Conservation (phyloP, 2,329 filamentous ascomycete species). For the Ophiostoma sp. region DNA sequence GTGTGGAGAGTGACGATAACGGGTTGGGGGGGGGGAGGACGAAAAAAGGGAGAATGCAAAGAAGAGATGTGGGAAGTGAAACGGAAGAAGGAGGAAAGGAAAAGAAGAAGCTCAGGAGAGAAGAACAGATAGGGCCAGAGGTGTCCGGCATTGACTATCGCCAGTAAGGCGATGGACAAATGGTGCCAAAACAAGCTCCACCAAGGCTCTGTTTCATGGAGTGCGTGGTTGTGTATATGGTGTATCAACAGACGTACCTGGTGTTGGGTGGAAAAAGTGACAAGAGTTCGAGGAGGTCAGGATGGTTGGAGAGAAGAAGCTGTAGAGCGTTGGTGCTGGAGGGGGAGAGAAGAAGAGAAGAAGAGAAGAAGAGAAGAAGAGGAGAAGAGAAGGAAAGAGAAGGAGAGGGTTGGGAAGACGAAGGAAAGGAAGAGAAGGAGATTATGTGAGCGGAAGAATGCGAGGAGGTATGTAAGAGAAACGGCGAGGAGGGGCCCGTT, state of each 20-base stretch:
- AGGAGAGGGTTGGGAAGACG: not conserved
- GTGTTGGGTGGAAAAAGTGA: not conserved
- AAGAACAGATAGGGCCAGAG: not conserved
- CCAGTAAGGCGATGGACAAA: not conserved
- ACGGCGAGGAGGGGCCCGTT: not conserved
- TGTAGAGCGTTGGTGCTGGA: slow-evolving; percentile 5
- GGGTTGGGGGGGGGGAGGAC: not conserved
- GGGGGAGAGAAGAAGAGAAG: not conserved
- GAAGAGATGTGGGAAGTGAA: not conserved
- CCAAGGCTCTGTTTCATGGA: slow-evolving; percentile 6
- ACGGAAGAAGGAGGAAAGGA: not conserved
- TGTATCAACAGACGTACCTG: slow-evolving; percentile 9
- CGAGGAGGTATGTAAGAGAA: slow-evolving; percentile 2
- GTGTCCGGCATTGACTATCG: not conserved
- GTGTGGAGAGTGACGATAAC: not conserved
- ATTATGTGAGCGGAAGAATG: not conserved
- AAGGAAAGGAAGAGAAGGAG: not conserved
- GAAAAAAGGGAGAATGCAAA: not conserved
- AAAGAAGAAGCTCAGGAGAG: not conserved
- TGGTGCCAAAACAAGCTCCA: slow-evolving; percentile 13
- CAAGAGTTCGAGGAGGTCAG: not conserved
- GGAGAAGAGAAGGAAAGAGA: too few species aligned
- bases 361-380: not conserved
- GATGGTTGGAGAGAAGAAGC: slow-evolving; percentile 5
- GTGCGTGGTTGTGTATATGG: not conserved